A percentile compares a stretch with the other conserved stretches of the same genome.
These are phyloP conservation scores for Thelonectria blattea DNA, from an alignment of 2,329 filamentous ascomycete genomes.

Conservation along the genomic window DNA sequence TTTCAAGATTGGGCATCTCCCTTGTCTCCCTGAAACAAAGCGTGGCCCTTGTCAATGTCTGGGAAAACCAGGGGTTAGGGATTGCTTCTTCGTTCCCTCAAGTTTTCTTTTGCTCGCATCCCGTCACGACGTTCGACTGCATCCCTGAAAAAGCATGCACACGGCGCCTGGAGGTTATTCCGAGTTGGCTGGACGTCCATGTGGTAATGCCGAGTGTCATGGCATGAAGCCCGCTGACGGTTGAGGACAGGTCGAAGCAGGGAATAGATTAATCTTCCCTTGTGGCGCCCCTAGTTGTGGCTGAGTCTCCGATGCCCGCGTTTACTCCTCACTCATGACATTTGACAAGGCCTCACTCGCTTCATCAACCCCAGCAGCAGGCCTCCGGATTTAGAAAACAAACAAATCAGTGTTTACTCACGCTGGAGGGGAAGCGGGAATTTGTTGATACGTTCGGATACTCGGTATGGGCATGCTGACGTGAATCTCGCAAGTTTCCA, in stretches of 20 bases:
- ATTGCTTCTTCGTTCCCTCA: background rate
- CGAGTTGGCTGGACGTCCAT: background rate
- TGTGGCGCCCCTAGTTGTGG: conserved; percentile 11
- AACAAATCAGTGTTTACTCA: background rate
- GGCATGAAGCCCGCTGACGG: background rate
- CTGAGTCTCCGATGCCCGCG: conserved; percentile 11
- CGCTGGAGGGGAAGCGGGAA: too few species aligned
- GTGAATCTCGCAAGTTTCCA: too few species aligned
- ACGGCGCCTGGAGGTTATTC: background rate
- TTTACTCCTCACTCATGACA: background rate
- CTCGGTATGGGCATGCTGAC: too few species aligned
- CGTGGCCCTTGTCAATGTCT: conserved; percentile 15
- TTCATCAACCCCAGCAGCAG: conserved; percentile 8
- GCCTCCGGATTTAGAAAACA: conserved; percentile 15
- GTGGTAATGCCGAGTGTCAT: background rate
- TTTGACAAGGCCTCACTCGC: conserved; percentile 7
- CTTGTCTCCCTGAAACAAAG: conserved; percentile 20
- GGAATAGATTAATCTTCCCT: background rate
- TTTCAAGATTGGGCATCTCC: conserved; percentile 10
- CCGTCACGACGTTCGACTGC: background rate
- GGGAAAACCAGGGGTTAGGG: background rate
- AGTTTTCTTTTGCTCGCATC: background rate
- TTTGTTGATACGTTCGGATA: too few species aligned
- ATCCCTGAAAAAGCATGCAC: background rate
- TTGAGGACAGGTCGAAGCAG: background rate